A percentile compares a stretch with the other conserved stretches of the same genome.
Conservation (phyloP, 371 early-diverging fungal genomes). For the Catenaria anguillulae region DNA sequence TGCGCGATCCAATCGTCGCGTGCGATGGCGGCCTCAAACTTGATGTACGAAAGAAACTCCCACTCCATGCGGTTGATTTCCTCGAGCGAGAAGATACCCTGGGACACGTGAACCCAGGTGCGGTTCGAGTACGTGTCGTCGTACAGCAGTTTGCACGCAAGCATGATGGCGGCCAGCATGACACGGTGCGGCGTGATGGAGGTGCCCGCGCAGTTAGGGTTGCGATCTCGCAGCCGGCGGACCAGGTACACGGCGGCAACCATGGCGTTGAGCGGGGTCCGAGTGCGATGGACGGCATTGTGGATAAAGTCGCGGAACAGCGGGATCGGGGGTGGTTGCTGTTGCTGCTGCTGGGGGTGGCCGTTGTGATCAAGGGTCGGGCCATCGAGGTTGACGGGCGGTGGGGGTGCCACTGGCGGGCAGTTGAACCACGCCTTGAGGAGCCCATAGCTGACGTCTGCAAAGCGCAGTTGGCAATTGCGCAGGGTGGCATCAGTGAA, state of each 20-base stretch:
- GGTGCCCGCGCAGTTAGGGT: constrained; percentile 33
- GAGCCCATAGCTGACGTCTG: not conserved
- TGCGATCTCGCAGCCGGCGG: constrained; percentile 31
- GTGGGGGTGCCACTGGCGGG: not conserved
- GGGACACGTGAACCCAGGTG: constrained; percentile 40
- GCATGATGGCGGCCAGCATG: constrained; percentile 34
- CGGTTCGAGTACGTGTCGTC: constrained; percentile 51
- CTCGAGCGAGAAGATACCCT: constrained; percentile 31
- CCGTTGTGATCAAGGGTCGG: too few species aligned
- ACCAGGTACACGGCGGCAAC: constrained; percentile 36
- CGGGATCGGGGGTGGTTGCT: constrained; percentile 3
- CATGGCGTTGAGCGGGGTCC: constrained; percentile 27
- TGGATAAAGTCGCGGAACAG: constrained; percentile 13
- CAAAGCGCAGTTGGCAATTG: too few species aligned
- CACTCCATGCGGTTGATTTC: constrained; percentile 51
- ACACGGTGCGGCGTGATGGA: constrained; percentile 31
- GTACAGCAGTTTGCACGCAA: constrained; percentile 44
- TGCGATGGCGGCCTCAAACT: constrained; percentile 32
- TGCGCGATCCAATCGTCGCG: constrained; percentile 35
- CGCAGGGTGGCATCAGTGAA: not conserved
- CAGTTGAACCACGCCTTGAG: not conserved
- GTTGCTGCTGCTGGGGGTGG: too few species aligned
- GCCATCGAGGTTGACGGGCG: too few species aligned
- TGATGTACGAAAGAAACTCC: constrained; percentile 38
- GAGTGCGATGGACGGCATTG: constrained; percentile 30